Percentiles rank a stretch among this genome's conserved stretches.
These are phyloP conservation scores for Cryoendolithus antarcticus DNA, from an alignment of 2,329 filamentous ascomycete species.

Conservation along the genomic window DNA sequence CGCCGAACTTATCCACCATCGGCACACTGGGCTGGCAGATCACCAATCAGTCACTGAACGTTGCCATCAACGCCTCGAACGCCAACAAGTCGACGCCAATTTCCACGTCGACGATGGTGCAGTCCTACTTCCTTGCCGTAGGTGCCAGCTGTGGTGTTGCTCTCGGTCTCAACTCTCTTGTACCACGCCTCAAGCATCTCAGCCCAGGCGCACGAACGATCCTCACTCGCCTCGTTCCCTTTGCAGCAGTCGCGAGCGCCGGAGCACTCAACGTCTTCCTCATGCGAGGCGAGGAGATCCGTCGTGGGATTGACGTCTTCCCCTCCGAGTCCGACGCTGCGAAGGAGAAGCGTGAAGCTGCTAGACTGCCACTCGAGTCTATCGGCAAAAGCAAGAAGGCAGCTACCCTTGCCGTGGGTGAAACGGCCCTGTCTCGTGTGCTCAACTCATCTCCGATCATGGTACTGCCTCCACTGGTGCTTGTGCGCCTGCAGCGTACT, in stretches of 20 bases:
- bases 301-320: slow-evolving; percentile 83
- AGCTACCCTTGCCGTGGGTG: slow-evolving; percentile 76
- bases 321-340: slow-evolving; percentile 63
- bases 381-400: slow-evolving; percentile 82
- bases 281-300: slow-evolving; percentile 94
- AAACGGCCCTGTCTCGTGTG: slow-evolving; percentile 84
- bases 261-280: slow-evolving; percentile 91
- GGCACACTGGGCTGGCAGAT: slow-evolving; percentile 92
- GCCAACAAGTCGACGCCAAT: slow-evolving; percentile 94
- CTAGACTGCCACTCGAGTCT: slow-evolving; percentile 29
- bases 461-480: slow-evolving; percentile 78
- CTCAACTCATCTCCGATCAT: slow-evolving; percentile 94
- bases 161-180: slow-evolving; percentile 77
- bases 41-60: slow-evolving; percentile 93
- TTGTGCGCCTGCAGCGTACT: slow-evolving; percentile 73
- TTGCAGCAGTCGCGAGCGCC: slow-evolving; percentile 85
- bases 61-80: slow-evolving; percentile 94
- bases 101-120: slow-evolving; percentile 63
- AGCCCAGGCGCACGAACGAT: slow-evolving; percentile 63
- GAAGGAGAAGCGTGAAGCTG: slow-evolving; percentile 40
- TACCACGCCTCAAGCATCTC: slow-evolving; percentile 68
- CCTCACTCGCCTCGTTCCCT: slow-evolving; percentile 80
- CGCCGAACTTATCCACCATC: slow-evolving; percentile 68
- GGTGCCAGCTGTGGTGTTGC: slow-evolving; percentile 89
- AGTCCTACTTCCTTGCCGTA: slow-evolving; percentile 87